phyloP scores from a whole-genome alignment of 805 yeast genomes.

The Candida insectalens region DNA sequence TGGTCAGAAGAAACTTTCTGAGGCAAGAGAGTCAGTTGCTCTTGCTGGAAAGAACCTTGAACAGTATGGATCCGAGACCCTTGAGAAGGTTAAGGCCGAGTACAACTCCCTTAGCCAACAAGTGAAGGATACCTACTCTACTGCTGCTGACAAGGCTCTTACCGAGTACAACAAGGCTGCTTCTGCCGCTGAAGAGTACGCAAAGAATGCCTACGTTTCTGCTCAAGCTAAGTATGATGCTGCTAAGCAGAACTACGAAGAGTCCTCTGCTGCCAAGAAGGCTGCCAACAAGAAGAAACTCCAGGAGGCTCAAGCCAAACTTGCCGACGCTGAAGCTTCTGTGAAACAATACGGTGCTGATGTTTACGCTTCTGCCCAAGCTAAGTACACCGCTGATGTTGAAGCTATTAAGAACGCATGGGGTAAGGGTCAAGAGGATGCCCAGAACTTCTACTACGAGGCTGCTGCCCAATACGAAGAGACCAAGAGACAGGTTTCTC shows the following conservation, averaged over 20 bases:
- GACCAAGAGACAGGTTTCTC: slow-evolving; percentile 26
- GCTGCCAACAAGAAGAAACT: neutral
- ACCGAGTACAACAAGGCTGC: neutral
- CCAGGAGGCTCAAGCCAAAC: neutral
- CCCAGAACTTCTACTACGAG: neutral
- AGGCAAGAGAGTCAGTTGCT: slow-evolving; percentile 9
- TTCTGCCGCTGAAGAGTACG: neutral
- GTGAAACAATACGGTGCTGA: neutral
- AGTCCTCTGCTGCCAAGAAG: neutral
- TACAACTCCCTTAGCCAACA: slow-evolving; percentile 5
- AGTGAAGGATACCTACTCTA: neutral
- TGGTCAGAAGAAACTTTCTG: slow-evolving; percentile 7
- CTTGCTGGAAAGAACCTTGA: slow-evolving; percentile 6
- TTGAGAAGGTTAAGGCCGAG: slow-evolving; percentile 7
- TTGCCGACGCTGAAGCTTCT: neutral
- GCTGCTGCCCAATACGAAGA: slow-evolving; percentile 17
- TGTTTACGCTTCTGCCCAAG: neutral
- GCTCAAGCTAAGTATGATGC: neutral
- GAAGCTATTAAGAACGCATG: neutral
- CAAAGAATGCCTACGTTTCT: neutral
- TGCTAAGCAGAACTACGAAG: neutral
- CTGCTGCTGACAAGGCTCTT: neutral
- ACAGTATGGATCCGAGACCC: slow-evolving; percentile 6
- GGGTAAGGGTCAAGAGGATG: neutral
- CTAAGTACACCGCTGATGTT: neutral